Percentiles rank a stretch among this genome's conserved stretches.
Evolutionary conservation across 108 stramenopile species (phyloP).

Genomic region (Cyclotella kingstonii): DNA sequence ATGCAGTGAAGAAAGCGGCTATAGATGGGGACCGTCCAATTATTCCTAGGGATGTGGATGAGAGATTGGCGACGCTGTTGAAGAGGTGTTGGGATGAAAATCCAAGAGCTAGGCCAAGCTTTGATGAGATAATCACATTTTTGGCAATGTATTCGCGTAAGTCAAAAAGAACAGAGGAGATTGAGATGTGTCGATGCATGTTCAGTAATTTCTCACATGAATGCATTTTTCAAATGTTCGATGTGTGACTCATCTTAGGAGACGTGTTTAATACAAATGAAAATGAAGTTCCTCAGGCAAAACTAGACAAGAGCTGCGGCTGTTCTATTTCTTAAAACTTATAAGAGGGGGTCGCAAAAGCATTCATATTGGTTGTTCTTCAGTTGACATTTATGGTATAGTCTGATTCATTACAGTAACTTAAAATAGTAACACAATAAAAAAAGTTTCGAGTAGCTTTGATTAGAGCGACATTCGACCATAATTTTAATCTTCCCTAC

Average conservation of each 20-base stretch:
- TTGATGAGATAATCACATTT: constrained; percentile 56
- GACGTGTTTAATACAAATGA: constrained; percentile 38
- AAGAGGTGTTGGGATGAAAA: constrained; percentile 86
- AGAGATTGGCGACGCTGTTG: constrained; percentile 53
- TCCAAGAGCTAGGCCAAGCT: constrained; percentile 65
- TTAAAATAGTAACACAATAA: too few species aligned
- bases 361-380: too few species aligned
- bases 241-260: background rate
- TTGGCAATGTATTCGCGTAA: constrained; percentile 54
- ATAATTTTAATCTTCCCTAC: too few species aligned
- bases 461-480: too few species aligned
- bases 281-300: constrained; percentile 11
- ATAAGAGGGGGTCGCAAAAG: background rate
- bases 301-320: constrained; percentile 7
- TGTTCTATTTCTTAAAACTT: constrained; percentile 33
- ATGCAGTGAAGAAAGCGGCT: constrained; percentile 68
- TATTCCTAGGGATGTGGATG: constrained; percentile 73
- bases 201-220: too few species aligned
- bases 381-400: too few species aligned
- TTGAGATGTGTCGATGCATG: too few species aligned
- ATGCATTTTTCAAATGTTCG: too few species aligned
- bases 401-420: too few species aligned
- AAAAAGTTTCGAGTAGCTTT: too few species aligned
- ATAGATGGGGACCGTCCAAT: constrained; percentile 79
- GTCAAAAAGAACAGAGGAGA: too few species aligned